phyloP scores from a whole-genome alignment of 208 protist species.

The Trypanosoma avium region DNA sequence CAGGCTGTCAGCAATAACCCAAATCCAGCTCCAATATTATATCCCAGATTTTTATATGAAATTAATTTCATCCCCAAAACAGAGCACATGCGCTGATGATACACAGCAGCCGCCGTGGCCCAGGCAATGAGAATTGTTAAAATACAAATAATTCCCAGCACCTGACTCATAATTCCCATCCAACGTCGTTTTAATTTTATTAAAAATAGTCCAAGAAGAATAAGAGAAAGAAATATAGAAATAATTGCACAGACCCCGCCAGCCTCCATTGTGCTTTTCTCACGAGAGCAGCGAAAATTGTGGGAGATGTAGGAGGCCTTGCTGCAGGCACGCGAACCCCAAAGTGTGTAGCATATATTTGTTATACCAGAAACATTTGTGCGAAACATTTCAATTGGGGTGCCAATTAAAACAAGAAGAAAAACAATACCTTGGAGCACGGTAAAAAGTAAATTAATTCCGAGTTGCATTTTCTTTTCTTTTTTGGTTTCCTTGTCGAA shows the following conservation, averaged over 20 bases:
- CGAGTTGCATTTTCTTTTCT: too few relatives aligned
- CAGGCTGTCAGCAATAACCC: slow-evolving; percentile 42
- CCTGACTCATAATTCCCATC: slow-evolving; percentile 8
- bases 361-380: not conserved
- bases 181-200: slow-evolving; percentile 24
- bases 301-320: not conserved
- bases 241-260: slow-evolving; percentile 41
- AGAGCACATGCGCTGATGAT: not conserved
- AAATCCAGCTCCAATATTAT: slow-evolving; percentile 34
- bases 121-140: slow-evolving; percentile 31
- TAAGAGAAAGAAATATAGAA: slow-evolving; percentile 36
- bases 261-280: slow-evolving; percentile 27
- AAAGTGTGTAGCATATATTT: slow-evolving; percentile 36
- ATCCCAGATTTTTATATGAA: slow-evolving; percentile 3
- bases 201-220: slow-evolving; percentile 23
- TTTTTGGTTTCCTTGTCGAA: too few relatives aligned
- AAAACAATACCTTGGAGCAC: slow-evolving; percentile 35
- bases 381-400: slow-evolving; percentile 36
- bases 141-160: slow-evolving; percentile 24
- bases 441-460: too few relatives aligned
- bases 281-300: not conserved
- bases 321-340: slow-evolving; percentile 33
- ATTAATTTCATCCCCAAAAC: not conserved
- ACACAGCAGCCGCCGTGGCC: slow-evolving; percentile 33
- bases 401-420: slow-evolving; percentile 36